Base-by-base conservation (phyloP, 768 basidiomycete species). In the Mycena chlorophos region DNA sequence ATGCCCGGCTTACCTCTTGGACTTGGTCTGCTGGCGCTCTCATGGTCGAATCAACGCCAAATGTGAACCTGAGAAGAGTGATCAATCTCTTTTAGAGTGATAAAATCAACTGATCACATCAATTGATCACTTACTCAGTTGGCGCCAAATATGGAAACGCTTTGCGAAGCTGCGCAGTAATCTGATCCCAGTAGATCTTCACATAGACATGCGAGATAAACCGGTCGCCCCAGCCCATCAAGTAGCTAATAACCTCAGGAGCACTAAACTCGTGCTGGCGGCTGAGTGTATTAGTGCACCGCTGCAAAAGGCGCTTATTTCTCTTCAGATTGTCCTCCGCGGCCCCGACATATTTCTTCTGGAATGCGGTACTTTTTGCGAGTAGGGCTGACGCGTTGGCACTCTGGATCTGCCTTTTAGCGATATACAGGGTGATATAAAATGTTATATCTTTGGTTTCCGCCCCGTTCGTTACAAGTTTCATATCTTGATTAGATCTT, bases 181-280 rank as follows among this genome's bases (percentile, higher is more conserved):
- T 57, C 3, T 30, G 28, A 13, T 68, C 63, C 74, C 72, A 76
- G 39, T 71, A 75, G 0, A 80, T 68, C 0, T 63, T 49, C 0
- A 61, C 62, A 51, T 71, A 80, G 16, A 58, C 30, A 51, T 79
- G 78, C 0, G 75, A 79, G 16, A 62, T 50, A 27, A 64, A 75
- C 0, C 56, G 45, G 46, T 79, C 77, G 0, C 71, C 72, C 75
- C 73, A 78, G 2, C 74, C 76, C 74, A 76, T 78, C 0, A 80
- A 40, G 42, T 77, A 74, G 10, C 64, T 66, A 0, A 77, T 65
- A 0, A 76, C 68, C 55, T 75, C 73, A 0, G 71, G 71, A 0
- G 66, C 75, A 17, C 71, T 69, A 13, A 77, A 66, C 53, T 80
- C 78, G 31, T 73, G 66, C 20, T 74, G 55, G 0, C 65, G 25